Conservation (phyloP, 139 green algal genomes). For the Chlamydomonas asymmetrica region DNA sequence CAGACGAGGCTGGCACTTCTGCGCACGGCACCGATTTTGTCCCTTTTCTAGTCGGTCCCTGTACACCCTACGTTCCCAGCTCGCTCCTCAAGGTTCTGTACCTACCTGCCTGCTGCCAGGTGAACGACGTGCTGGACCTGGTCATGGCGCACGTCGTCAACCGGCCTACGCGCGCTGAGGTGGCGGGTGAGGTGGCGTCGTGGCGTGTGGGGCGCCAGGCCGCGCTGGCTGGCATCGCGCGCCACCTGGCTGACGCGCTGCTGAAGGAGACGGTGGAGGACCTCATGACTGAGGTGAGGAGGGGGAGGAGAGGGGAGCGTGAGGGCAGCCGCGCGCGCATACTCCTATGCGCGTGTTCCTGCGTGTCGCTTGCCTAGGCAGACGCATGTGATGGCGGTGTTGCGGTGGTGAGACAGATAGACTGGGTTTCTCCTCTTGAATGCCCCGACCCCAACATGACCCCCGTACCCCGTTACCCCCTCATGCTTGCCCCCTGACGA, state of each 20-base stretch:
- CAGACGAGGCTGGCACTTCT: too few relatives aligned
- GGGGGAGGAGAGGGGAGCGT: neutral
- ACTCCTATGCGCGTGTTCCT: too few relatives aligned
- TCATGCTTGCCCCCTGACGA: neutral
- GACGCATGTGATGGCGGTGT: too few relatives aligned
- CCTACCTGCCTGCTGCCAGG: neutral
- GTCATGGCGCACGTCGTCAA: slow-evolving; percentile 21
- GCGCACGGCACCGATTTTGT: neutral
- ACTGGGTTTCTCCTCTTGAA: neutral
- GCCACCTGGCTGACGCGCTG: slow-evolving; percentile 47
- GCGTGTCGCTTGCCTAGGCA: too few relatives aligned
- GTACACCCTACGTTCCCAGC: too few relatives aligned
- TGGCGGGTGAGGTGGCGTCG: slow-evolving; percentile 42
- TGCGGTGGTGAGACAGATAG: too few relatives aligned
- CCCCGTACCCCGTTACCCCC: neutral
- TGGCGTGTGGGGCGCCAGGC: slow-evolving; percentile 30
- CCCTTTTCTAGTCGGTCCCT: neutral
- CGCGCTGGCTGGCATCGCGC: slow-evolving; percentile 34
- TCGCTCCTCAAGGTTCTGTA: neutral
- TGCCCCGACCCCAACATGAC: too few relatives aligned
- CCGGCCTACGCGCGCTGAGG: slow-evolving; percentile 32
- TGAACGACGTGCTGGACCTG: slow-evolving; percentile 24
- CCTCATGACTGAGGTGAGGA: slow-evolving; percentile 40
- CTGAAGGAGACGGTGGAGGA: slow-evolving; percentile 53
- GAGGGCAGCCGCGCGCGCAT: too few relatives aligned